phyloP scores from a whole-genome alignment of 1,284 basidiomycete species.

The Athelia sp. region DNA sequence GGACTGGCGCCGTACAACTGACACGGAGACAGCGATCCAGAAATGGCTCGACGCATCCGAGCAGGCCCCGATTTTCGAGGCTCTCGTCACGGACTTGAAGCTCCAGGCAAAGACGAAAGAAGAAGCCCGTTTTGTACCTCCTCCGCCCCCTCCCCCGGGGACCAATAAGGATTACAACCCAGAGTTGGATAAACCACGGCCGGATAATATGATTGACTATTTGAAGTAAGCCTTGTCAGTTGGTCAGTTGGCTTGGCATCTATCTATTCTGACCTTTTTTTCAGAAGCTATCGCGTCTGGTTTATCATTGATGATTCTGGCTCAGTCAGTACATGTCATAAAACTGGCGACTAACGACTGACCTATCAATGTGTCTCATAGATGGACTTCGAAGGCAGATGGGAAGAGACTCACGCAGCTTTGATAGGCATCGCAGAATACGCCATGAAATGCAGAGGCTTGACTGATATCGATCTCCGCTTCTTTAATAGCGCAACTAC shows the following conservation, averaged over 20 bases:
- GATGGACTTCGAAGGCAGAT: constrained; percentile 15
- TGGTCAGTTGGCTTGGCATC: neutral
- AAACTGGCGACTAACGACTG: neutral
- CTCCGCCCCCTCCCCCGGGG: neutral
- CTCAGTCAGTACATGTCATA: constrained; percentile 14
- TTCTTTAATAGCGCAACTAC: constrained; percentile 21
- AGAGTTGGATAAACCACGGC: constrained; percentile 3
- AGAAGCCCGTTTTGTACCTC: neutral
- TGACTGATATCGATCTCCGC: constrained; percentile 18
- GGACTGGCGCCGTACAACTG: neutral
- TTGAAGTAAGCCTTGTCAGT: neutral
- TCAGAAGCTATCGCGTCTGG: constrained; percentile 14
- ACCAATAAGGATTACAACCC: constrained; percentile 3
- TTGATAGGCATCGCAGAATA: constrained; percentile 22
- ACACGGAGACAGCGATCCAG: neutral
- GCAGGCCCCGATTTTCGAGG: neutral
- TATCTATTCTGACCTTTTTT: neutral
- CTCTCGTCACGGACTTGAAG: neutral
- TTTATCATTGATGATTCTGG: constrained; percentile 26
- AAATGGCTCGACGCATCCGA: neutral
- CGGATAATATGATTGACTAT: neutral
- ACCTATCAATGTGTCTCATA: constrained; percentile 3
- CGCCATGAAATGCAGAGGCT: constrained; percentile 18
- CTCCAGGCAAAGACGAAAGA: neutral
- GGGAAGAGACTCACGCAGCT: constrained; percentile 21